phyloP scores from a whole-genome alignment of 805 yeast genomes.

The Metschnikowia lochheadii region DNA sequence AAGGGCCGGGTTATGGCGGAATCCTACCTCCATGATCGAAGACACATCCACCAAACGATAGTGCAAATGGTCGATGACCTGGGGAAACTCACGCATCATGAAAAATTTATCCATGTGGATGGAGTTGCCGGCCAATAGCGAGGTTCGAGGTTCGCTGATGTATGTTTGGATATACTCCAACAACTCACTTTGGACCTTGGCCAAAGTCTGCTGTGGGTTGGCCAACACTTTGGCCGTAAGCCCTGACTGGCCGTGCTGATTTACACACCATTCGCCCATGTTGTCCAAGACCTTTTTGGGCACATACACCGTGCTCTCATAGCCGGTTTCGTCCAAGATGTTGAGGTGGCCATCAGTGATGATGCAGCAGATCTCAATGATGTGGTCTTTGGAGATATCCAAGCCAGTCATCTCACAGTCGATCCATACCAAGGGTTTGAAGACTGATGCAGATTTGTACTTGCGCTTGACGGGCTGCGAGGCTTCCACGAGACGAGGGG shows the following conservation, averaged over 20 bases:
- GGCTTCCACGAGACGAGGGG: conserved; percentile 12
- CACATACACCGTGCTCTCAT: conserved; percentile 75
- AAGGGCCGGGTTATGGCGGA: conserved; percentile 68
- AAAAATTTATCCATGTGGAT: conserved; percentile 89
- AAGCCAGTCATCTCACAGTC: conserved; percentile 99
- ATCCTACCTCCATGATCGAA: conserved; percentile 74
- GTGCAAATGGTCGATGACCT: conserved; percentile 52
- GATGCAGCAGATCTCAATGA: conserved; percentile 88
- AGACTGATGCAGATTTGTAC: conserved; percentile 10
- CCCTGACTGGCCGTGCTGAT: conserved; percentile 76
- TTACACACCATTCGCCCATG: conserved; percentile 87
- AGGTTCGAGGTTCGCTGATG: conserved; percentile 51
- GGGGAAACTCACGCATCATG: conserved; percentile 79
- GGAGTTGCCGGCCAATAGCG: conserved; percentile 85
- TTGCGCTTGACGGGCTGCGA: conserved; percentile 9
- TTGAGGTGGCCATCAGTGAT: conserved; percentile 81
- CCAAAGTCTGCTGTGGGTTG: conserved; percentile 48
- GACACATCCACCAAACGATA: conserved; percentile 90
- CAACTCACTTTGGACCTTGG: conserved; percentile 63
- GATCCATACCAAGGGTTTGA: conserved; percentile 73
- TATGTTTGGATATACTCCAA: conserved; percentile 54
- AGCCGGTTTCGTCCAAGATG: conserved; percentile 65
- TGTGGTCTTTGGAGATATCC: conserved; percentile 70
- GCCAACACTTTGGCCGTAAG: conserved; percentile 65
- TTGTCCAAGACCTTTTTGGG: conserved; percentile 55